Conservation (phyloP, 345 rosid species). For the Dovyalis caffra region DNA sequence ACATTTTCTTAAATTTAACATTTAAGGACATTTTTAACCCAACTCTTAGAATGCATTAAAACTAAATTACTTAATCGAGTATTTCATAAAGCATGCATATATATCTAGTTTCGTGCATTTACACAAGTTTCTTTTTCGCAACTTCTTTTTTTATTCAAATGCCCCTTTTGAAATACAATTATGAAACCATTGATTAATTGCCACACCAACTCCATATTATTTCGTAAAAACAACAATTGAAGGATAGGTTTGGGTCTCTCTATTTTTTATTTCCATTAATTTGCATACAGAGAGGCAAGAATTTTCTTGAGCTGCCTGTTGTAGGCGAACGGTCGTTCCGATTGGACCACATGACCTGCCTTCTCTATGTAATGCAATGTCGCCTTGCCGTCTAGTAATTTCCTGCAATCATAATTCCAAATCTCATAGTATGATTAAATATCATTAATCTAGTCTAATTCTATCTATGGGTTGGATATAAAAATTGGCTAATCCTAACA, state of each 20-base stretch:
- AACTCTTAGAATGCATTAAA: no score
- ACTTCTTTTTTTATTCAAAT: neutral
- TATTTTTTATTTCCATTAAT: neutral
- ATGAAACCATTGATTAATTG: no score
- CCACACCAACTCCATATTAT: neutral
- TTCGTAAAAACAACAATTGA: neutral
- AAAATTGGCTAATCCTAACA: no score
- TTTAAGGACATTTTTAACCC: neutral
- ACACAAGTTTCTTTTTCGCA: no score
- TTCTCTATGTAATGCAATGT: slow-evolving; percentile 19
- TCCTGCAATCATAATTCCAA: neutral
- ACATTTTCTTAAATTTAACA: no score
- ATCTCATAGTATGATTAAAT: no score
- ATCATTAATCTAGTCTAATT: no score
- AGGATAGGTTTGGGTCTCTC: neutral
- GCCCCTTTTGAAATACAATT: no score
- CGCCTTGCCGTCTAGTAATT: slow-evolving; percentile 1
- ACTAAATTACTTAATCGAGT: no score
- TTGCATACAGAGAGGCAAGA: slow-evolving; percentile 17
- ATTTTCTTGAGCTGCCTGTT: slow-evolving; percentile 18
- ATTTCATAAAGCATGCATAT: no score
- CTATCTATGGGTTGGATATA: no score
- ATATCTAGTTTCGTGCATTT: no score
- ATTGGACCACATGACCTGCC: slow-evolving; percentile 25
- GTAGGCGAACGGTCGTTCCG: slow-evolving; percentile 28